Evolutionary conservation across 768 basidiomycete species (phyloP), one percentile per base, ranked within the genome.

Genomic region (Pleurotus tuoliensis): DNA sequence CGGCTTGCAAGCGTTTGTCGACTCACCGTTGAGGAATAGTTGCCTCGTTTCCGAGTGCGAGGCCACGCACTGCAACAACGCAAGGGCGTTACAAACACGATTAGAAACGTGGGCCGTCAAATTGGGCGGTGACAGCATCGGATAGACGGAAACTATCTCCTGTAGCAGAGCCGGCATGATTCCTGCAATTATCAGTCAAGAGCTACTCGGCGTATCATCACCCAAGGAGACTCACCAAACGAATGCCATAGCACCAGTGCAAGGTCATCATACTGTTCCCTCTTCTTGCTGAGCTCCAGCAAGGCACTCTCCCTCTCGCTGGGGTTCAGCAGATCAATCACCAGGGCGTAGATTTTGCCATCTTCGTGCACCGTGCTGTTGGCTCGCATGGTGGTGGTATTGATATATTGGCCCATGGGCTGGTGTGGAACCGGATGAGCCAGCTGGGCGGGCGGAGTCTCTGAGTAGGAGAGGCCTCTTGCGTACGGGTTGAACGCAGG

Each of bases 131-230:
- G 92, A 92, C 55, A 99, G 83, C 55, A 95, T 81, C 4, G 96
- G 95, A 71, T 99, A 99, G 48, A 99, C 97, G 20, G 95, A 94
- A 50, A 98, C 94, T 66, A 99, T 98, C 73, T 98, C 97, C 67
- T 98, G 93, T 18, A 99, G 78, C 34, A 99, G 82, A 2, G 94
- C 92, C 13, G 96, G 94, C 96, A 99, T 98, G 62, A 98, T 90
- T 49, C 96, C 96, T 98, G 48, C 3, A 39, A 45, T 45, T 52
- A 55, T 30, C 9, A 24, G 43, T 34, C 7, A 13, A 46, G 37
- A 40, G 20, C 30, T 12, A 12, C 34, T 25, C 38, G 47, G 47
- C 25, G 24, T 24, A 56, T 53, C 9, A 47, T 16, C 69, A 76
- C 11, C 8, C 8, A 38, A 62, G 18, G 27, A 34, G 27, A 34